A percentile compares a stretch with the other conserved stretches of the same genome.
Evolutionary conservation across 768 basidiomycete genomes (phyloP).

Genomic region (Tubosaeta brunneosetosa): DNA sequence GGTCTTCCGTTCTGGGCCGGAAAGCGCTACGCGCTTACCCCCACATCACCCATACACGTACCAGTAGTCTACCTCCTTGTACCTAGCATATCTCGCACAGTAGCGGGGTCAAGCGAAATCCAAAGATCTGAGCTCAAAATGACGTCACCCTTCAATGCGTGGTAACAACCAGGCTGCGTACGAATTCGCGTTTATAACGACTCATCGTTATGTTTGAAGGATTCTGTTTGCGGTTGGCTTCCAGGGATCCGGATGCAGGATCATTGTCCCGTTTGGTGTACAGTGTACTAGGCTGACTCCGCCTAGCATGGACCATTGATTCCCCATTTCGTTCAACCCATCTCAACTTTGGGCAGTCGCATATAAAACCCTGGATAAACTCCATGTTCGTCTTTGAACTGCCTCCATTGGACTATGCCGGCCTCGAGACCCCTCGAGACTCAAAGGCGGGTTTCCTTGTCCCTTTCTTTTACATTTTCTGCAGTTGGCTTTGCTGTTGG

Average conservation of each 20-base stretch:
- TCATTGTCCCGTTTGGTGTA: not conserved
- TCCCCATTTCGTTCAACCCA: not conserved
- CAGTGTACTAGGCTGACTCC: not conserved
- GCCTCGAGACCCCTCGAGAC: not conserved
- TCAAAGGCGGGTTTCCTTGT: constrained; percentile 21
- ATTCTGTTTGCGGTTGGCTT: too few species aligned
- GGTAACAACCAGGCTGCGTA: too few species aligned
- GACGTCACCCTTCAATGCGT: too few species aligned
- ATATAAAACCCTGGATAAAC: constrained; percentile 3
- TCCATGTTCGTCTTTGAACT: not conserved
- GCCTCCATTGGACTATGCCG: constrained; percentile 1
- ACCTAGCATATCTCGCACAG: too few species aligned
- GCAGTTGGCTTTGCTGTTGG: constrained; percentile 18
- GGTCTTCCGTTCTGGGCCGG: too few species aligned
- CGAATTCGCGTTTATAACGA: too few species aligned
- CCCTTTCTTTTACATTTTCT: constrained; percentile 30
- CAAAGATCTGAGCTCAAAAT: too few species aligned
- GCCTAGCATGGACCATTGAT: not conserved
- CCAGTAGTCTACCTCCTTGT: too few species aligned
- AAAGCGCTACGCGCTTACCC: too few species aligned
- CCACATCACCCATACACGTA: too few species aligned
- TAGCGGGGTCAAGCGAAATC: too few species aligned
- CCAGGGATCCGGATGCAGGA: not conserved
- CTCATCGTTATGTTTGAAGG: too few species aligned
- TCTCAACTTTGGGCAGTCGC: not conserved